Percentiles rank a stretch among this genome's conserved stretches.
phyloP scores from a whole-genome alignment of 2,329 filamentous ascomycete species.

The Hypoxylon sp. region DNA sequence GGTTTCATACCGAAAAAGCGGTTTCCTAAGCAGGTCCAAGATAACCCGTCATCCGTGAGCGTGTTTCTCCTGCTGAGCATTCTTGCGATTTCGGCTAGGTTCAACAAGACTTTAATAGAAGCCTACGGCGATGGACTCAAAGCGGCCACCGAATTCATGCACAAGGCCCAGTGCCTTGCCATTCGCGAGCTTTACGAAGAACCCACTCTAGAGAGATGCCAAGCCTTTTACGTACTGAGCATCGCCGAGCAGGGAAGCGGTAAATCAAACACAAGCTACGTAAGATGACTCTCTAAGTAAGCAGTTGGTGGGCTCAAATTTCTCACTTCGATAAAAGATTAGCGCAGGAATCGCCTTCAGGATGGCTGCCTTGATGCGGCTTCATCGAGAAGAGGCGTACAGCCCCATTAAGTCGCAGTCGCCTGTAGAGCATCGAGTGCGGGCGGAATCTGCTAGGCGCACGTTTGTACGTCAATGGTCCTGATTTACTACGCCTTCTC shows the following conservation, averaged over 20 bases:
- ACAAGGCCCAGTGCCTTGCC: constrained; percentile 64
- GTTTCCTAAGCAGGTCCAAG: constrained; percentile 64
- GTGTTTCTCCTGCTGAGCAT: constrained; percentile 70
- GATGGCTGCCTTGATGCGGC: constrained; percentile 69
- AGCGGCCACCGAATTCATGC: constrained; percentile 69
- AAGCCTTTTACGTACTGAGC: constrained; percentile 72
- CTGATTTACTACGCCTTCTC: neutral
- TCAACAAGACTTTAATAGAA: constrained; percentile 65
- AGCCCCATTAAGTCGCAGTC: constrained; percentile 58
- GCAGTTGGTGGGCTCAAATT: neutral
- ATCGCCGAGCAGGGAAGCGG: constrained; percentile 72
- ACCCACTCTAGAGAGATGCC: constrained; percentile 69
- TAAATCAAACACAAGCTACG: constrained; percentile 67
- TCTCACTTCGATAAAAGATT: constrained; percentile 58
- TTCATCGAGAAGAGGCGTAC: constrained; percentile 71
- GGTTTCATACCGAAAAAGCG: constrained; percentile 70
- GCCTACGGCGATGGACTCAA: constrained; percentile 66
- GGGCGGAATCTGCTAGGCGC: constrained; percentile 69
- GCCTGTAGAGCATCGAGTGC: constrained; percentile 62
- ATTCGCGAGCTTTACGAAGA: constrained; percentile 66
- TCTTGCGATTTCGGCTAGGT: constrained; percentile 69
- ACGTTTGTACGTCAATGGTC: constrained; percentile 63
- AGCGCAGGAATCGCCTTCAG: constrained; percentile 71
- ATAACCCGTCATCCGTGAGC: constrained; percentile 64
- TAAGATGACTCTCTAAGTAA: constrained; percentile 54